Evolutionary conservation across 2,329 filamentous ascomycete species (phyloP).

Genomic region (Corinectria fuckeliana): DNA sequence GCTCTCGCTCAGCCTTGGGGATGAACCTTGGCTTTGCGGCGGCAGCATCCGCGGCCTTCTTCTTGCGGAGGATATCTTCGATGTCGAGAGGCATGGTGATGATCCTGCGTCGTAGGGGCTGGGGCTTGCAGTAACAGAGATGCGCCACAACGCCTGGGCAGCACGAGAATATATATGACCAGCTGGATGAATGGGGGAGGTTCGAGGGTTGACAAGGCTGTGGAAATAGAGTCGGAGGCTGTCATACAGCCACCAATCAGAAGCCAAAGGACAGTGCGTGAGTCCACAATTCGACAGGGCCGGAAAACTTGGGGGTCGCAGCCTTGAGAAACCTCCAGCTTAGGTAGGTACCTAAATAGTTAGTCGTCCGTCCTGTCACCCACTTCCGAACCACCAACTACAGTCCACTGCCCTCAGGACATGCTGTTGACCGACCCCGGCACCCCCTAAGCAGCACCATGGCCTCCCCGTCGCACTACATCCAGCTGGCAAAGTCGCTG

Average conservation of each 20-base stretch:
- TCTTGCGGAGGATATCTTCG: slow-evolving; percentile 84
- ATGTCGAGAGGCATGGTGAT: slow-evolving; percentile 67
- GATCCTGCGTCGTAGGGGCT: not conserved
- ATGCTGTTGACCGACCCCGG: slow-evolving; percentile 30
- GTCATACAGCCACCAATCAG: slow-evolving; percentile 19
- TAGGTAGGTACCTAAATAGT: too few species aligned
- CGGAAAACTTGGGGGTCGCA: slow-evolving; percentile 31
- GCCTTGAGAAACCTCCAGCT: slow-evolving; percentile 27
- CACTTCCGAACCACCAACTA: not conserved
- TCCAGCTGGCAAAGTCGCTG: slow-evolving; percentile 72
- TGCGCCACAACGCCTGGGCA: not conserved
- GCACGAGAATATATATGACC: slow-evolving; percentile 4
- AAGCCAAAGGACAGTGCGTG: not conserved
- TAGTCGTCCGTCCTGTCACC: not conserved
- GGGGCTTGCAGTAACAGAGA: not conserved
- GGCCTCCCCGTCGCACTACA: slow-evolving; percentile 48
- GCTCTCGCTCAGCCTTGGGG: slow-evolving; percentile 81
- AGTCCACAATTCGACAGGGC: slow-evolving; percentile 3
- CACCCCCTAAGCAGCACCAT: slow-evolving; percentile 35
- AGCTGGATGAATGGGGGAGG: slow-evolving; percentile 7
- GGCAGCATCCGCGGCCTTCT: slow-evolving; percentile 83
- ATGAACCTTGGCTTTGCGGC: slow-evolving; percentile 89
- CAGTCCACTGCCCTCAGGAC: not conserved
- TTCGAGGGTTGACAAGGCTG: slow-evolving; percentile 31
- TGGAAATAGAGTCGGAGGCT: slow-evolving; percentile 9